Evolutionary conservation across 139 green algal genomes (phyloP), one percentile per base, ranked within the genome.

Genomic region (Chlamydomonas eustigma): DNA sequence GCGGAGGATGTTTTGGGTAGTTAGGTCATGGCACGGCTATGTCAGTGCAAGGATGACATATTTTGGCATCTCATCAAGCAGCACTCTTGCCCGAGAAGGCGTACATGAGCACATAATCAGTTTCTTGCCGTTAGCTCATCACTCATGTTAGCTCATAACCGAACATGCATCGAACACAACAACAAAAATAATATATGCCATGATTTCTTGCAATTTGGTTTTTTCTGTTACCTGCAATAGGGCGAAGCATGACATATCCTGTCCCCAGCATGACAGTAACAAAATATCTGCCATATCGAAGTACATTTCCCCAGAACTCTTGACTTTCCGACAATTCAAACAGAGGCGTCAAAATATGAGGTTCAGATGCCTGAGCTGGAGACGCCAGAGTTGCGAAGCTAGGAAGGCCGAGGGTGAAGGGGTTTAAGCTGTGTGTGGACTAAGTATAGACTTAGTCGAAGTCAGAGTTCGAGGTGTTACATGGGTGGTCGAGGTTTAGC

Each of bases 191-290:
- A 63, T 63, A 63, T 24, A 63, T 63, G 50, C 50, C 18, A 63
- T 18, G 22, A 63, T 30, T 30, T 18, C 50, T 24, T 30, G 5
- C 5, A 32, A 75, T 6, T 32, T 8, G 32, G 12, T 5, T 5
- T 71, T 39, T 8, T 6, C 25, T 37, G 32, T 75, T 30, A 63
- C 38, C 18, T 8, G 8, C 38, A n/a, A 65, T 31, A 65, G 39
- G 71, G 25, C 36, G 71, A 8, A 33, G 24, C 76, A 91, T 91
- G 30, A 93, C 85, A 65, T 95, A 96, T 18, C 86, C 92, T 4
- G 92, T 97, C n/a, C 92, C 92, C 31, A 95, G 72, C 80, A 97
- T 90, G 52, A 97, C 90, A 2, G 90, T 93, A 18, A 97, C 88
- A 69, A 96, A 97, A 77, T 93, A 97, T 35, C 88, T 88, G 12